Evolutionary conservation across 768 basidiomycete genomes (phyloP).

Genomic region (Suillus alpinus): DNA sequence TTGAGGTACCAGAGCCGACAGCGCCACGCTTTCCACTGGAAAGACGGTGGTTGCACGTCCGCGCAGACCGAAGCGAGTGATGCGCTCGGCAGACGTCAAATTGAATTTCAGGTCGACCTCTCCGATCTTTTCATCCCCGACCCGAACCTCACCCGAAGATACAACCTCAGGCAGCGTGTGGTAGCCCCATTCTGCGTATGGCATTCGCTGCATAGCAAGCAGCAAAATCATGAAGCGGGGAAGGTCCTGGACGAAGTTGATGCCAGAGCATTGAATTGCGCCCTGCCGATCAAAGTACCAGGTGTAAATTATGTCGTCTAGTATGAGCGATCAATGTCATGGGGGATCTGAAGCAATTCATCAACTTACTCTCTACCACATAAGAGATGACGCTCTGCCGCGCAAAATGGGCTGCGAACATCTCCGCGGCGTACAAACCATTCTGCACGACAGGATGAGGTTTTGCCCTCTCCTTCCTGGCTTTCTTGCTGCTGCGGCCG

Average conservation of each 20-base stretch:
- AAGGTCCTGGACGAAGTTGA: no score
- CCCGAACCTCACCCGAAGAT: neutral
- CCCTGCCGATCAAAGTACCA: conserved; percentile 4
- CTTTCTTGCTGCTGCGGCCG: neutral
- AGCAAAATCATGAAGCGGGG: no score
- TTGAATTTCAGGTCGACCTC: neutral
- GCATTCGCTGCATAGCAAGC: no score
- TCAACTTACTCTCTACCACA: neutral
- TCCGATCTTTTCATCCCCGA: neutral
- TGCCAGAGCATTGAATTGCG: no score
- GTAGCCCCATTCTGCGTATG: conserved; percentile 13
- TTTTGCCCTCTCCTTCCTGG: no score
- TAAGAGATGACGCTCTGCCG: neutral
- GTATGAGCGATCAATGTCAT: neutral
- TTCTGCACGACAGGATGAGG: conserved; percentile 1
- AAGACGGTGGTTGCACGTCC: conserved; percentile 11
- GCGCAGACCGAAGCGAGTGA: conserved; percentile 6
- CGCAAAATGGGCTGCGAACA: neutral
- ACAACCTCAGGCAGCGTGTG: neutral
- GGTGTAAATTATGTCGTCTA: conserved; percentile 5
- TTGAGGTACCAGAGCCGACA: neutral
- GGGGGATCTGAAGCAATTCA: neutral
- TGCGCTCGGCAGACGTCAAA: neutral
- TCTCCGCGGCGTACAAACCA: neutral
- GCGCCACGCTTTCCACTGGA: neutral